Percentiles rank a stretch among this genome's conserved stretches.
Conservation (phyloP, 305 asterid genomes). For the Fraxinus baroniana region DNA sequence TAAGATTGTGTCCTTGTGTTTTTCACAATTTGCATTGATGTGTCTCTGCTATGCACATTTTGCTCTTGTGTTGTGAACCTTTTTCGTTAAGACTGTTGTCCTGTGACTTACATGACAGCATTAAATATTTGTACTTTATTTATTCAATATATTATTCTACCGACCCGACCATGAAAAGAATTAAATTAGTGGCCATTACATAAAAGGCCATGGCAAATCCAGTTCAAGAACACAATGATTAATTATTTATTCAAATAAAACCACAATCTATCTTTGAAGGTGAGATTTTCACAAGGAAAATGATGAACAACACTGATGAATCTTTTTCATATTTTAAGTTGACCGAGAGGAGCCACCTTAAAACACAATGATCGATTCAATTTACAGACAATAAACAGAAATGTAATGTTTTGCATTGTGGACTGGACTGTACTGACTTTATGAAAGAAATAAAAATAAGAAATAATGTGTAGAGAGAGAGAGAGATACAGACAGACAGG, state of each 20-base stretch:
- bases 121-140: not conserved
- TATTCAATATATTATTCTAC: not conserved
- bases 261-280: not conserved
- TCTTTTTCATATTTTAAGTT: not conserved
- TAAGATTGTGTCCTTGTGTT: conserved; percentile 39
- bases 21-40: conserved; percentile 34
- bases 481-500: not conserved
- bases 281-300: not conserved
- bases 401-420: not conserved
- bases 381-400: not conserved
- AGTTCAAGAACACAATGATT: not conserved
- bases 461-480: not conserved
- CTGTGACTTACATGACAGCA: conserved; percentile 1
- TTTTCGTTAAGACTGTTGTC: not conserved
- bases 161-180: not conserved
- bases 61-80: conserved; percentile 30
- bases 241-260: not conserved
- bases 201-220: not conserved
- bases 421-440: not conserved
- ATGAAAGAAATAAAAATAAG: not conserved
- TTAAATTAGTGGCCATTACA: not conserved
- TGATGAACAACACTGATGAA: not conserved
- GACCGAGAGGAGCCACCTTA: not conserved
- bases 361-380: not conserved
- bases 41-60: conserved; percentile 34